phyloP scores from a whole-genome alignment of 2,329 filamentous ascomycete species.

The Ophiocordyceps camponoti-floridani region DNA sequence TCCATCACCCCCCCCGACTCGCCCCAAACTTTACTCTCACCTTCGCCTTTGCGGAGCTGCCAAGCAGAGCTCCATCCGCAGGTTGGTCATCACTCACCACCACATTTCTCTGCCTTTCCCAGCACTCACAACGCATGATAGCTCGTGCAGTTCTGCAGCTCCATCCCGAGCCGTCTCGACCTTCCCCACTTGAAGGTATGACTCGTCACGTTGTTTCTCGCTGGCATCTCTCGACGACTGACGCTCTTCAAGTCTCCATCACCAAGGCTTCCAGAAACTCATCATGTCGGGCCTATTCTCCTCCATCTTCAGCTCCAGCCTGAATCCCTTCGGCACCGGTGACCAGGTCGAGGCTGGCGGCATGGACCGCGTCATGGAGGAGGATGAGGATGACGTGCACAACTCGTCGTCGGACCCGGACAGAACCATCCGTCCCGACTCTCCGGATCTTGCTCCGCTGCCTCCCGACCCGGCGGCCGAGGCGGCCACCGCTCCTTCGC shows the following conservation, averaged over 20 bases:
- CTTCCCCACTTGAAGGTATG: neutral
- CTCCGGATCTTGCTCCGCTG: neutral
- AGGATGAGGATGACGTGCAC: neutral
- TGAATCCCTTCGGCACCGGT: neutral
- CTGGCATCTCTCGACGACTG: neutral
- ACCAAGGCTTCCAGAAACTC: too few species aligned
- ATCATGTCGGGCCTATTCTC: neutral
- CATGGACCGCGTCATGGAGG: neutral
- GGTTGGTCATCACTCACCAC: neutral
- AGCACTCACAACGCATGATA: neutral
- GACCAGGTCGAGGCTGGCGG: neutral
- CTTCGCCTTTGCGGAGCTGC: neutral
- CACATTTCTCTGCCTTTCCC: neutral
- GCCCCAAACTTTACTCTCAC: neutral
- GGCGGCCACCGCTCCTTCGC: conserved; percentile 16
- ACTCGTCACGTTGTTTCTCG: neutral
- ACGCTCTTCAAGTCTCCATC: neutral
- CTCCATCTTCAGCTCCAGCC: neutral
- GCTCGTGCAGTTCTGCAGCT: neutral
- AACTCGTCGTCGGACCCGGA: neutral
- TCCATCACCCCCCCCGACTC: neutral
- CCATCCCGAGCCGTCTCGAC: neutral
- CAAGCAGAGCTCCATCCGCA: too few species aligned
- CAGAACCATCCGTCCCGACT: neutral
- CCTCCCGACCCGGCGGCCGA: neutral